Evolutionary conservation across 805 yeast genomes (phyloP), one percentile per base, ranked within the genome.

Genomic region (Hanseniaspora thailandica): DNA sequence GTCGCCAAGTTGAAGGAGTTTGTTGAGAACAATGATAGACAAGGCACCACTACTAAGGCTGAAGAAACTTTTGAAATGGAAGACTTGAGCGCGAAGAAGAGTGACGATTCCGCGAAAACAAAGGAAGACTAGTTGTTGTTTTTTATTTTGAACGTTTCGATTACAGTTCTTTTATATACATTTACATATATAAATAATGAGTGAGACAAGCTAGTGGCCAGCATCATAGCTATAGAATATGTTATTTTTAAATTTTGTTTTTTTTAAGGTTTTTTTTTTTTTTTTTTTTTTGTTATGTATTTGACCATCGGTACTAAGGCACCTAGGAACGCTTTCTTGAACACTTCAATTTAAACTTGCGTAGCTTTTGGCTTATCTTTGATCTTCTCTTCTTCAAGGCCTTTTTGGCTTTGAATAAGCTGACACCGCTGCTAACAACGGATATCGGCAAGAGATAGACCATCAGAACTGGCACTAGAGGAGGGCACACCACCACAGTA

Each of bases 1-100:
- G 86, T 64, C 60, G 76, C 72, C 46, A 80, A 77, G 60, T 63
- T 85, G 56, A 77, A 79, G 55, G 81, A 78, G 52, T 63, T 81
- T 52, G 68, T 85, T 20, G 57, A 76, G 13, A 85, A 81, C 39
- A 83, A 78, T 19, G 67, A 59, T 60, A 58, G n/a, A 50, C 41
- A 57, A 57, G 55, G 53, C 17, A 56, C 49, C 2, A 28, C 56
- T 9, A 40, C 55, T 9, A 48, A 39, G 23, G 36, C 35, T 28
- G 49, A 38, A 5, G 69, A 68, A 40, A 59, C 57, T 28, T 64
- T 63, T 52, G 70, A 69, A 47, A 55, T 69, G 60, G 59, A 64
- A 26, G 70, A 67, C 45, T 47, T 67, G 45, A 59, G 57, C 17
- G 41, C 56, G n/a, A 57, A 61, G 20, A 46, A 55, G n/a, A 41